phyloP scores from a whole-genome alignment of 208 protist species.

The Plasmodiophora brassicae region DNA sequence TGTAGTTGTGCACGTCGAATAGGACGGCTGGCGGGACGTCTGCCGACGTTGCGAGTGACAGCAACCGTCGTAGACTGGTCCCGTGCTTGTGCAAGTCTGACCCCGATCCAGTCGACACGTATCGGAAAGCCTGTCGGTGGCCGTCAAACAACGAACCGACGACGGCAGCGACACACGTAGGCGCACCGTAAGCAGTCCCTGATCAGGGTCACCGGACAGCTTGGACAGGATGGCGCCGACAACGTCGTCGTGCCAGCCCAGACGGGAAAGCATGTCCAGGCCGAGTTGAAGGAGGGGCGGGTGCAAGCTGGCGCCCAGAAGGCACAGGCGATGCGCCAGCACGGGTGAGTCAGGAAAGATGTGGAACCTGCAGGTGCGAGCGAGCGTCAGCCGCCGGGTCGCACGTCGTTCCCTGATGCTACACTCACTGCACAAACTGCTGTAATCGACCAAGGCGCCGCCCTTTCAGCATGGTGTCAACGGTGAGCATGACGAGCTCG shows the following conservation, averaged over 20 bases:
- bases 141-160: no score
- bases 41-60: no score
- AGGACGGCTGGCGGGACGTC: no score
- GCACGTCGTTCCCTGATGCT: no score
- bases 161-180: no score
- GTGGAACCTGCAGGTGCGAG: not conserved
- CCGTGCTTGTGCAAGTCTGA: no score
- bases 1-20: no score
- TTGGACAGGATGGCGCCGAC: not conserved
- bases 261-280: not conserved
- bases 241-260: not conserved
- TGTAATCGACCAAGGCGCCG: not conserved
- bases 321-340: not conserved
- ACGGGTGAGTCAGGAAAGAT: not conserved
- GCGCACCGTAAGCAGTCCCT: no score
- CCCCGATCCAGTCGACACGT: no score
- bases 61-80: no score
- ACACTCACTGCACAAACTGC: not conserved
- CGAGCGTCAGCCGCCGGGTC: not conserved
- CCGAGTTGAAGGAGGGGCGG: not conserved
- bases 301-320: not conserved
- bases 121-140: no score
- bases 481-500: not conserved
- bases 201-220: no score
- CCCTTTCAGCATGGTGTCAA: not conserved